phyloP scores from a whole-genome alignment of 2,329 filamentous ascomycete genomes.

The Mycocentrospora acerina region DNA sequence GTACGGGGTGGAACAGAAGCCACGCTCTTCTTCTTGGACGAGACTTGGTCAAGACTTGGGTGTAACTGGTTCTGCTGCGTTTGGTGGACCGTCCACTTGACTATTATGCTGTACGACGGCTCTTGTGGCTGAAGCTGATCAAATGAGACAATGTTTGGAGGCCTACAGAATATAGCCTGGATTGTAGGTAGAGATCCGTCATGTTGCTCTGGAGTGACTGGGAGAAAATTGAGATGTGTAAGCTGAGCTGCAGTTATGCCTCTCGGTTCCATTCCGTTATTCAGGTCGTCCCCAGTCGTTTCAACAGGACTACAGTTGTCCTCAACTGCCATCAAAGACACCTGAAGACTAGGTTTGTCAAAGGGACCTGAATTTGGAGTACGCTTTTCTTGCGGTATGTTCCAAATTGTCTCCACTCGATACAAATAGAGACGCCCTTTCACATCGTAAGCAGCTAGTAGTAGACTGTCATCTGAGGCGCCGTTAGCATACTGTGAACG shows the following conservation, averaged over 20 bases:
- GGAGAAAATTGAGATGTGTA: conserved; percentile 74
- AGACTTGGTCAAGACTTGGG: conserved; percentile 74
- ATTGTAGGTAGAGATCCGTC: conserved; percentile 64
- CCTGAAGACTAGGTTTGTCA: conserved; percentile 36
- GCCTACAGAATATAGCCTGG: conserved; percentile 70
- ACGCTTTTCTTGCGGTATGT: conserved; percentile 58
- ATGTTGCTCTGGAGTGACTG: conserved; percentile 63
- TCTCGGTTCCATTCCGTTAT: conserved; percentile 23
- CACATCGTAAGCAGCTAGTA: conserved; percentile 68
- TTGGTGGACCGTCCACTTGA: conserved; percentile 77
- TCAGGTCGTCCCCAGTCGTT: conserved; percentile 25
- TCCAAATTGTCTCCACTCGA: conserved; percentile 75
- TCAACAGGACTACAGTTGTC: conserved; percentile 35
- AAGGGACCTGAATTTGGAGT: conserved; percentile 48
- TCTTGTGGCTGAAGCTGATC: conserved; percentile 60
- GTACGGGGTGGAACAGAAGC: conserved; percentile 36
- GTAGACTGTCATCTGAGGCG: conserved; percentile 50
- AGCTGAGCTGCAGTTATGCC: conserved; percentile 47
- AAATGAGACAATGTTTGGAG: conserved; percentile 40
- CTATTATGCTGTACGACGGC: conserved; percentile 71
- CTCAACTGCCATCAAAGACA: conserved; percentile 30
- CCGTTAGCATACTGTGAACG: conserved; percentile 2
- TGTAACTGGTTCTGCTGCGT: conserved; percentile 65
- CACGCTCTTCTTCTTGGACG: conserved; percentile 61
- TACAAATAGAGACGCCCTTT: conserved; percentile 74